Evolutionary conservation across 306 rosid species (phyloP).

Genomic region (Prunus persica): Prunus_persica_NCBIv2 NC_034009.1:9306501-9307000

Average conservation of each 20-base stretch:
- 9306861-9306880: constrained; percentile 79
- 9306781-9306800: constrained; percentile 85
- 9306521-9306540: not conserved
- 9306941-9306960: not conserved
- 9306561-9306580: not conserved
- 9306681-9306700: constrained; percentile 73
- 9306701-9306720: constrained; percentile 65
- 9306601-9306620: not conserved
- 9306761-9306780: constrained; percentile 30
- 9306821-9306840: constrained; percentile 80
- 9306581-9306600: not conserved
- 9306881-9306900: constrained; percentile 66
- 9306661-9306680: constrained; percentile 81
- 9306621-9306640: constrained; percentile 10
- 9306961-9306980: not conserved
- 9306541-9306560: not conserved
- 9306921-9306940: not conserved
- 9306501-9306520: not conserved
- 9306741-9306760: not conserved
- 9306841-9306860: constrained; percentile 72
- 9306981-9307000: not conserved
- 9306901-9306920: not conserved
- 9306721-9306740: constrained; percentile 21
- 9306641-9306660: constrained; percentile 23
- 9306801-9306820: constrained; percentile 91